Conservation (phyloP, 345 rosid species). For the Psidium guajava region DNA sequence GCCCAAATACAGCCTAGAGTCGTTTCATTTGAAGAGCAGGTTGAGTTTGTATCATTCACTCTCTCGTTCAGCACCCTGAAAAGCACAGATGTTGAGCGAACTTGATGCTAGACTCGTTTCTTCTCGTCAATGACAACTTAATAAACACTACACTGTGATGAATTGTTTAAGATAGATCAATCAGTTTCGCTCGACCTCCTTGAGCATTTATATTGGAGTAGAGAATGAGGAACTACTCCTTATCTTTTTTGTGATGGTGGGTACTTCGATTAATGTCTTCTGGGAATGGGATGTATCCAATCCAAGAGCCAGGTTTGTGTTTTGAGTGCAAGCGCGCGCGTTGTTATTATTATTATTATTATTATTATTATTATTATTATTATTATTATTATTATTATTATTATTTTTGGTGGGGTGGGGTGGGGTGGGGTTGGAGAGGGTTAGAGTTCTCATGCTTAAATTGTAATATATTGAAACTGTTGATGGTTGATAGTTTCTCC, state of each 20-base stretch:
- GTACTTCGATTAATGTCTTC: background rate
- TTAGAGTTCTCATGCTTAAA: background rate
- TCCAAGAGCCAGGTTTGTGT: too few relatives aligned
- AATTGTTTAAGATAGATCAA: background rate
- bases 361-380: too few relatives aligned
- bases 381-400: too few relatives aligned
- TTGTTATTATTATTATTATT: too few relatives aligned
- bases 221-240: background rate
- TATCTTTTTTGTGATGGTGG: background rate
- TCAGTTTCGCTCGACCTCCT: background rate
- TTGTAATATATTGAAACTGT: background rate
- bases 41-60: constrained; percentile 7
- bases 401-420: too few relatives aligned
- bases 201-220: background rate
- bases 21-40: constrained; percentile 99
- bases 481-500: background rate
- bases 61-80: background rate
- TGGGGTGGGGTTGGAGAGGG: background rate
- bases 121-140: background rate
- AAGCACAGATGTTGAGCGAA: background rate
- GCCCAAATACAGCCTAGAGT: constrained; percentile 96
- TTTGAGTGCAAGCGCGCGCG: too few relatives aligned
- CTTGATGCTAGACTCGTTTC: background rate
- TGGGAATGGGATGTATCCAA: too few relatives aligned
- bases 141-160: background rate